Conservation (phyloP, 1,284 basidiomycete genomes). For the Microbotryum saponariae region DNA sequence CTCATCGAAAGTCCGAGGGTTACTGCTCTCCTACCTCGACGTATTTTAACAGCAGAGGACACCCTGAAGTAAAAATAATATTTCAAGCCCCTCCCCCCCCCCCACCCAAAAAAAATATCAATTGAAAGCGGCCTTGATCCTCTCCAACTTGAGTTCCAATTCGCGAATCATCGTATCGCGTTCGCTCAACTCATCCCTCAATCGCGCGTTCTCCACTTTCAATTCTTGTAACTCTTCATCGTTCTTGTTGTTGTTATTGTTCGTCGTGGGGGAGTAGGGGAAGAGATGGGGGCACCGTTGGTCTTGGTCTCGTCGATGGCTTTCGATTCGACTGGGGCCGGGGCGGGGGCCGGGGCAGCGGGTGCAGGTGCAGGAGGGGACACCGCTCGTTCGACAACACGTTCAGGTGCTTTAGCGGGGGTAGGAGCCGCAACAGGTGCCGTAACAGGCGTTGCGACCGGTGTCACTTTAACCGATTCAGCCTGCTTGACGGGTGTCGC, state of each 20-base stretch:
- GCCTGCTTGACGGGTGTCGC: conserved; percentile 16
- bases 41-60: too few species aligned
- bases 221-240: conserved; percentile 37
- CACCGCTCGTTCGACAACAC: conserved; percentile 27
- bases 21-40: too few species aligned
- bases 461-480: conserved; percentile 7
- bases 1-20: too few species aligned
- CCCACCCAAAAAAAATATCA: too few species aligned
- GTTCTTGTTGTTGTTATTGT: conserved; percentile 6
- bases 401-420: conserved; percentile 37
- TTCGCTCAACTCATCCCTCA: conserved; percentile 61
- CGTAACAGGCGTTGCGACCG: conserved; percentile 11
- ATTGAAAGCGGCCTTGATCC: conserved; percentile 12
- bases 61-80: too few species aligned
- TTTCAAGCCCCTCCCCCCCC: too few species aligned
- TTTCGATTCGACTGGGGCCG: conserved; percentile 37
- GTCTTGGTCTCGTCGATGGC: conserved; percentile 34
- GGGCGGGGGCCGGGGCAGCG: conserved; percentile 19
- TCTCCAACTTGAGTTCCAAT: conserved; percentile 71
- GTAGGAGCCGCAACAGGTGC: conserved; percentile 23
- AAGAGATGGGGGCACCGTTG: conserved; percentile 35
- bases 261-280: conserved; percentile 38
- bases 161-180: conserved; percentile 68
- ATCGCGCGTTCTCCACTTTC: conserved; percentile 54
- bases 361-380: conserved; percentile 18